Percentiles rank a stretch among this genome's conserved stretches.
These are phyloP conservation scores for Mucor saturninus DNA, from an alignment of 371 early-diverging fungal genomes.

Conservation along the genomic window DNA sequence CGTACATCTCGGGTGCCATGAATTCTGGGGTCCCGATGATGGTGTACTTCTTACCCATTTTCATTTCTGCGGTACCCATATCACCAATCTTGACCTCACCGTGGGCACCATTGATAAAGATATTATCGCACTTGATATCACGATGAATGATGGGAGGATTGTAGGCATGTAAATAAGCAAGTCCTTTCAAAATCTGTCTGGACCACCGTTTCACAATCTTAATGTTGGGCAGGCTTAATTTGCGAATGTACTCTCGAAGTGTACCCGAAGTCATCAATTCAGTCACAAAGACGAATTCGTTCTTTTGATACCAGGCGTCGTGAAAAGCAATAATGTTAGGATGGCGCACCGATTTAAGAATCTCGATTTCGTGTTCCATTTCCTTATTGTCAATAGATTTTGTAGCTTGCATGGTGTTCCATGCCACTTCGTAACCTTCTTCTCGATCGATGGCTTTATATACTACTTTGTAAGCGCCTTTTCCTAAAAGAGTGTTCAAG, in stretches of 20 bases:
- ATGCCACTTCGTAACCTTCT: conserved; percentile 94
- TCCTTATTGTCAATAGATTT: conserved; percentile 61
- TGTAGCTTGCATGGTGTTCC: conserved; percentile 78
- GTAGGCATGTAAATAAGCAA: conserved; percentile 82
- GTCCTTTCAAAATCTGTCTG: conserved; percentile 81
- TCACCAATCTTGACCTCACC: conserved; percentile 78
- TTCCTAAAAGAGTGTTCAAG: conserved; percentile 63
- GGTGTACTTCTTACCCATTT: conserved; percentile 76
- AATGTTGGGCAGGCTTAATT: conserved; percentile 66
- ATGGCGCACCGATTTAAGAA: conserved; percentile 80
- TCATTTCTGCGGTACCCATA: conserved; percentile 83
- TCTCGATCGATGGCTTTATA: conserved; percentile 91
- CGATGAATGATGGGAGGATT: conserved; percentile 91
- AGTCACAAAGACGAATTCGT: conserved; percentile 87
- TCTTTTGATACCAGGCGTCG: conserved; percentile 77
- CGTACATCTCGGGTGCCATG: conserved; percentile 56
- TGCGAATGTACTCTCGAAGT: conserved; percentile 69
- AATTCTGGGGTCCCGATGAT: conserved; percentile 66
- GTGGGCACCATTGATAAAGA: conserved; percentile 81
- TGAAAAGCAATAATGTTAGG: conserved; percentile 87
- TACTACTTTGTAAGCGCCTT: conserved; percentile 90
- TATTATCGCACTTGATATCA: conserved; percentile 86
- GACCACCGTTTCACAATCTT: conserved; percentile 82
- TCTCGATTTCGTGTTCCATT: conserved; percentile 79
- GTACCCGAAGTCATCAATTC: conserved; percentile 95